Base-by-base conservation (phyloP, 2,329 filamentous ascomycete species). In the Fusarium chlamydosporum region DNA sequence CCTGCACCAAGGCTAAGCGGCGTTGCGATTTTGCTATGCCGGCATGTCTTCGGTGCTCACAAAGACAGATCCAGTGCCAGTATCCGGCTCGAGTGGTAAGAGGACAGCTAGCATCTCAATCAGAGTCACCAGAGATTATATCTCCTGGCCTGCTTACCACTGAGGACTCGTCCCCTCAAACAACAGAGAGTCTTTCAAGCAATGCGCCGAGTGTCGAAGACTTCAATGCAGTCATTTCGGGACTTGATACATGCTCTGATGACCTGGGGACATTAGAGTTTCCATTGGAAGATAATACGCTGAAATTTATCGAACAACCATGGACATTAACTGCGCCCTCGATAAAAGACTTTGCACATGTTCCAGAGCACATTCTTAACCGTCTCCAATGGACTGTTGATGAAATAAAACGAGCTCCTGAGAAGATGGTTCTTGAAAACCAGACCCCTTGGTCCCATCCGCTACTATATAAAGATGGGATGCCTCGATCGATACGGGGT, bases 1-100 rank as follows among this genome's bases (percentile, higher is more conserved):
- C 83, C 27, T 89, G 87, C 76, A 86, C 83, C 47, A 83, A 82
- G 69, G 82, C 86, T 26, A 89, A 89, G 74, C 82, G 87, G 15
- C 84, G 83, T 47, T 89, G 87, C 73, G 84, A 86, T 67, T 81
- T 85, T 37, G 80, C 79, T 18, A 72, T 81, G 15, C 87, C 86
- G 3, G 72, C 80, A 13, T 90, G 87, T 68, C 75, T 82, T 16
- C 81, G 87, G 42, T 89, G 87, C 71, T 73, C 76, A 1, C 82
- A 83, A 57, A 81, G 85, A 29, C 76, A 77, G 3, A 74, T 88
- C 2, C 50, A 72, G 1, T 89, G 87, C 74, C 72, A 79, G 6
- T 88, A 88, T 63, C 79, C 79, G n/a, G 35, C 43, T 33, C 27
- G 57, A 11, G n/a, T 12, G 15, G 16, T 57, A 29, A 61, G 56